Base-by-base conservation (phyloP, 2,329 filamentous ascomycete species). In the Furcasterigmium sp. region DNA sequence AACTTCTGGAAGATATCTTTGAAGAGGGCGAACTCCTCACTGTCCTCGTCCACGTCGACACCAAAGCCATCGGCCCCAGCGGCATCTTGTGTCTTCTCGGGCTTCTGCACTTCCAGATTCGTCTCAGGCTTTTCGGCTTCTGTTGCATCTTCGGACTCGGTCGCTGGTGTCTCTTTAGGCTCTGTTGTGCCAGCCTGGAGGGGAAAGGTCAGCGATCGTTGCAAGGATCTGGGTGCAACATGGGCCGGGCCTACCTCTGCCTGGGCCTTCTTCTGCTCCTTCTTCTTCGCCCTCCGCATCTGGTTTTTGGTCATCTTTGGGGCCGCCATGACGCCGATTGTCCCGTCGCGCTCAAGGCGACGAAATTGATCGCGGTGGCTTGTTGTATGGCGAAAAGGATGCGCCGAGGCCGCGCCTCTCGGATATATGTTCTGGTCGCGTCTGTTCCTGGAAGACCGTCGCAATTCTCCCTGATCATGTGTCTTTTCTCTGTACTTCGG, bases 231-330 rank as follows among this genome's bases (percentile, higher is more conserved):
- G 23, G 23, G 7, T 5, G 25, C 26, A 17, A 46, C 23, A 48
- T n/a, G n/a, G n/a, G 46, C 38, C n/a, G 39, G 23, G 20, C 18
- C 8, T 25, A 80, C 78, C 55, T 81, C 70, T 62, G 77, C 69
- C 41, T 76, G 68, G 53, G 79, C 67, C 57, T 82, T 82, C 70
- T 94, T 94, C 61, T 88, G 81, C 56, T 89, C 86, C 82, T 95
- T 96, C 79, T 93, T 95, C 74, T 91, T 91, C 39, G 89, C 87
- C 63, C 91, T 83, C 63, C 90, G 81, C 73, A 91, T 84, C 68
- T 95, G 89, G 68, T 96, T 96, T 74, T 96, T 97, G 63, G 85
- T 90, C 72, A 85, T 82, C 72, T 91, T 94, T 53, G 75, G 65
- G 52, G 72, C 64, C 57, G 78, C 79, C 80, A 84, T 84, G 59